Evolutionary conservation across 106 monocot genomes (phyloP), one percentile per base, ranked within the genome.

Genomic region (Hemerocallis citrina): DNA sequence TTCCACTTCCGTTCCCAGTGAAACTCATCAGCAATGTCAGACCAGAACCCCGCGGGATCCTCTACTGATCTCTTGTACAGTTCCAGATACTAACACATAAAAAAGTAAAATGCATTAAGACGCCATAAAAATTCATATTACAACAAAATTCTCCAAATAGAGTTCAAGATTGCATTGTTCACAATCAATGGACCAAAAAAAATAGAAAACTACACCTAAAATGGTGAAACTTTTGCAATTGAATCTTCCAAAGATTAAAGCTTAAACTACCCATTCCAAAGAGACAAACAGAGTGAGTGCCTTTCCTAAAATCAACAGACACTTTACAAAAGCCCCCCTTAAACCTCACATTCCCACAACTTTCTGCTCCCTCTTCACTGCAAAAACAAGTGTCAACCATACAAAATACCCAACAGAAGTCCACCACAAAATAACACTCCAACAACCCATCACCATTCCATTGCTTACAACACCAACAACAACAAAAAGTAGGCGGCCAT

Each of bases 11-110:
- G 65, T 61, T 98, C 76, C 98, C 98, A 98, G 66, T 80, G 88
- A 52, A 88, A 98, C 52, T 85, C 36, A 2, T 44, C n/a, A 12
- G 92, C 98, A 32, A 98, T 85, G 54, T 92, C 92, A 12, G 92
- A 88, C 98, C 98, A 98, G 73, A 92, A 98, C 28, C 98, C 88
- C 0, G 81, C 81, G 2, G 98, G 98, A 69, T 98, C 92, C 9
- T 81, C 68, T 19, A 88, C 62, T 4, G 98, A 98, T 60, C 74
- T 81, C 55, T 60, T 75, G 66, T 98, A 92, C 98, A 98, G 85
- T 44, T 84, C 44, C 65, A 55, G 50, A 51, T 98, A 92, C 92
- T 92, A 57, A 16, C 29, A 54, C 30, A 54, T 54, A 4, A 54
- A 54, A 30, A 24, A n/a, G n/a, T n/a, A n/a, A n/a, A n/a, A n/a